Evolutionary conservation across 2,329 filamentous ascomycete species (phyloP), one percentile per base, ranked within the genome.

Genomic region (Aspergillus sergii): DNA sequence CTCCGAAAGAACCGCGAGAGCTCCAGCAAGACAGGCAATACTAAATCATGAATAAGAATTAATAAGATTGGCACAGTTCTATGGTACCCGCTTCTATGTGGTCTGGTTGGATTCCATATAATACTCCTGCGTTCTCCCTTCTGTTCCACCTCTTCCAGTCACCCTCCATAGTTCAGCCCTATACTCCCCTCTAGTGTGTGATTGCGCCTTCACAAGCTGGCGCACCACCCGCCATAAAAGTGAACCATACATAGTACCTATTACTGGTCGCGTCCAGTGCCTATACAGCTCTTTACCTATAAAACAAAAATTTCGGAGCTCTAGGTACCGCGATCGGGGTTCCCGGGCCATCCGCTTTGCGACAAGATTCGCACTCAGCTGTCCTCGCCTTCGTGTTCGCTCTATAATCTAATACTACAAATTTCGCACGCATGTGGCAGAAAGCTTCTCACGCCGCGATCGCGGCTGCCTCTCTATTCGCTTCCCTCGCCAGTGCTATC

Each of bases 381-480:
- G 12, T 16, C 21, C 12, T 48, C 12, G 12, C 23, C 23, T 26
- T 48, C 2, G 21, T 48, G 12, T 9, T 23, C 12, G 21, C 23
- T 48, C 19, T 28, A 41, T 54, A 57, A 57, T 45, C 36, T 32
- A 51, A 62, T 54, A 39, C 9, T 14, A 59, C 39, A 11, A 36
- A 12, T 26, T 62, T 23, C 39, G 51, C 48, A 45, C 55, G 48
- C 57, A 77, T 77, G 75, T 67, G 71, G 64, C 66, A 62, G 54
- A 62, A 66, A 65, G 62, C 62, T 61, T 64, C 66, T 62, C 72
- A 63, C 53, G 68, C 68, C 67, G 71, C 75, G 36, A 64, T 75
- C 21, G 72, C 68, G 63, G 73, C 71, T 53, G 62, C 69, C 26
- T 66, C 72, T 26, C 61, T 77, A n/a, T 59, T 79, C 41, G 71